Evolutionary conservation across 768 basidiomycete genomes (phyloP).

Genomic region (Naganishia antarctica): DNA sequence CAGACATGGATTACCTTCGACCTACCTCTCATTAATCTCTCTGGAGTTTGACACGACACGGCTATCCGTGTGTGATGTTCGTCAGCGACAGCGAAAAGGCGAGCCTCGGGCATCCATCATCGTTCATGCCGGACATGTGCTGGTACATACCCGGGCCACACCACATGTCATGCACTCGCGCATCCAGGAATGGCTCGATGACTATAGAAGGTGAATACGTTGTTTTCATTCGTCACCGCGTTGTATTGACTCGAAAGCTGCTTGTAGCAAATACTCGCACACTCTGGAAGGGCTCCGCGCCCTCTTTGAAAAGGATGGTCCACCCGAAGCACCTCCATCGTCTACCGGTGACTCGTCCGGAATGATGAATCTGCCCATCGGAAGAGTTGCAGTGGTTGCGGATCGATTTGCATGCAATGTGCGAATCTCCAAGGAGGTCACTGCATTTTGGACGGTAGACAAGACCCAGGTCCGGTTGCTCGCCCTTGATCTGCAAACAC

Average conservation of each 20-base stretch:
- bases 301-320: neutral
- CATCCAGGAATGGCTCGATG: constrained; percentile 18
- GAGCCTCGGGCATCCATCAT: constrained; percentile 4
- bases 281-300: constrained; percentile 10
- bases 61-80: neutral
- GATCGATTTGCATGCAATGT: constrained; percentile 9
- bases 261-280: constrained; percentile 10
- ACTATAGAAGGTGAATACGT: constrained; percentile 5
- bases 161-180: constrained; percentile 14
- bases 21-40: neutral
- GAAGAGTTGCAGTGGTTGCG: neutral
- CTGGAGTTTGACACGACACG: constrained; percentile 5
- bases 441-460: constrained; percentile 8
- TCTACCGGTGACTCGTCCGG: neutral
- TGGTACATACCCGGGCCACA: constrained; percentile 9
- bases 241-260: neutral
- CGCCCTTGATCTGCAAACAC: neutral
- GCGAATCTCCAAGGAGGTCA: constrained; percentile 13
- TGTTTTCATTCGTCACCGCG: neutral
- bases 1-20: neutral
- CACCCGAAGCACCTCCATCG: too few relatives aligned
- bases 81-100: neutral
- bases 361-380: neutral
- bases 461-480: constrained; percentile 5
- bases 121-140: constrained; percentile 3